Evolutionary conservation across 2,329 filamentous ascomycete species (phyloP).

Genomic region (Zelopaecilomyces penicillatus): DNA sequence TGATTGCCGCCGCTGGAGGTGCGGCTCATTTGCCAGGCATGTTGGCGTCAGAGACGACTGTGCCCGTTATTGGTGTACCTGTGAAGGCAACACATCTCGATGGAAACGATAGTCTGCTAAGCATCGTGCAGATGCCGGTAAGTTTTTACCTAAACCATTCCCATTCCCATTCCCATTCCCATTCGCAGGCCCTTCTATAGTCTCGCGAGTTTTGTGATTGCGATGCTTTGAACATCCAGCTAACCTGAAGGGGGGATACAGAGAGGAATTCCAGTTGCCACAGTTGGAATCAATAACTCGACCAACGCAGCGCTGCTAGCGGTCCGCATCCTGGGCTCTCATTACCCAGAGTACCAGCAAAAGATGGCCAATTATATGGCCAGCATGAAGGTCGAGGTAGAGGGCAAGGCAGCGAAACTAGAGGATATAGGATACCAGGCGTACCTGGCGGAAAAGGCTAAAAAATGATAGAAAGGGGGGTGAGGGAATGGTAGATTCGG

Average conservation of each 20-base stretch:
- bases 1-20: constrained; percentile 69
- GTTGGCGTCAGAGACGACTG: constrained; percentile 59
- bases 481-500: no score
- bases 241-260: constrained; percentile 12
- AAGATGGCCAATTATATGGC: constrained; percentile 54
- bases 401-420: constrained; percentile 51
- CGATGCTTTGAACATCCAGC: background rate
- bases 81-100: constrained; percentile 67
- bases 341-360: constrained; percentile 45
- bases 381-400: constrained; percentile 55
- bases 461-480: constrained; percentile 12
- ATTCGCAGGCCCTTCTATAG: constrained; percentile 24
- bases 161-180: background rate
- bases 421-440: constrained; percentile 46
- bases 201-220: background rate
- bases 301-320: constrained; percentile 70
- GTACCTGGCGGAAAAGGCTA: constrained; percentile 38
- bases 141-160: constrained; percentile 15
- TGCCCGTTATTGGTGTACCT: constrained; percentile 71
- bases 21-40: constrained; percentile 70
- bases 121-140: constrained; percentile 71
- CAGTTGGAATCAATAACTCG: constrained; percentile 72
- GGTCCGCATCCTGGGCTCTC: constrained; percentile 55
- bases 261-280: constrained; percentile 62
- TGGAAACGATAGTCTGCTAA: constrained; percentile 61